phyloP scores from a whole-genome alignment of 2,329 filamentous ascomycete genomes.

The Cylindrodendrum hubeiense region DNA sequence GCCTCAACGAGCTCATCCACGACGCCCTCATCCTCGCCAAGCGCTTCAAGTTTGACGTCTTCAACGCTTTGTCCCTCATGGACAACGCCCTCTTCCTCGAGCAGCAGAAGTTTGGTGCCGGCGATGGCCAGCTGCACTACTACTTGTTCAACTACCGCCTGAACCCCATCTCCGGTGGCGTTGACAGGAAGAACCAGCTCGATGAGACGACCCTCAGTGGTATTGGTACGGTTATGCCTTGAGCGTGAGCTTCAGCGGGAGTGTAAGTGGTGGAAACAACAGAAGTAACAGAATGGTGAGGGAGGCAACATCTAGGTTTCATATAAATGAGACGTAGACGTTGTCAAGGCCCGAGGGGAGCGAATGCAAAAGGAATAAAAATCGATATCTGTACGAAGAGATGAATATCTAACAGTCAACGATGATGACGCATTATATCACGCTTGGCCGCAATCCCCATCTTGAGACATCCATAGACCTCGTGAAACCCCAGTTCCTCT shows the following conservation, averaged over 20 bases:
- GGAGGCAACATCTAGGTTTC: conserved; percentile 3
- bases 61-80: conserved; percentile 93
- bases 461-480: conserved; percentile 22
- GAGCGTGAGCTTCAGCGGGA: neutral
- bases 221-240: conserved; percentile 87
- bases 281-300: neutral
- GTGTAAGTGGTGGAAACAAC: neutral
- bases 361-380: conserved; percentile 7
- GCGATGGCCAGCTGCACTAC: conserved; percentile 95
- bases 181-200: conserved; percentile 82
- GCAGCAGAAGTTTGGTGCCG: conserved; percentile 93
- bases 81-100: conserved; percentile 95
- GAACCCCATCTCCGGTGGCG: conserved; percentile 85
- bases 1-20: conserved; percentile 83
- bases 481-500: conserved; percentile 21
- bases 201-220: conserved; percentile 86
- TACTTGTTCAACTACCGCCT: conserved; percentile 98
- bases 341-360: conserved; percentile 1
- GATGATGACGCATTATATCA: neutral
- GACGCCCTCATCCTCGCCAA: conserved; percentile 93
- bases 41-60: conserved; percentile 88
- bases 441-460: neutral
- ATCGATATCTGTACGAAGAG: neutral
- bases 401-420: conserved; percentile 7
- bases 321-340: neutral